phyloP scores from a whole-genome alignment of 345 rosid genomes.

The Hibiscus mutabilis region DNA sequence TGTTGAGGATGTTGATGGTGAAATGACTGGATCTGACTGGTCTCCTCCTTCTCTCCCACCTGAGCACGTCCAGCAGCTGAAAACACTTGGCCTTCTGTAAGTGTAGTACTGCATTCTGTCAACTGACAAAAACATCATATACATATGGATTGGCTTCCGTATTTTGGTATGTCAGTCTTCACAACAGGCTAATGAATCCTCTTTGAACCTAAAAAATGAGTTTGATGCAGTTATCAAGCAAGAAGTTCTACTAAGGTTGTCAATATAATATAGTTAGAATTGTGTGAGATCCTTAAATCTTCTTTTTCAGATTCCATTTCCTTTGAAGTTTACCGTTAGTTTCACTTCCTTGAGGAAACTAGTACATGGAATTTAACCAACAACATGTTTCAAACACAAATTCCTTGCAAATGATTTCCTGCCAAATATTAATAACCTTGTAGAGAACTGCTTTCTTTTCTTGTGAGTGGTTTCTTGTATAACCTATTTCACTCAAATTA shows the following conservation, averaged over 20 bases:
- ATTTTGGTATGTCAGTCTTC: conserved; percentile 23
- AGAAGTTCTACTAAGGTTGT: conserved; percentile 8
- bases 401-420: neutral
- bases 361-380: conserved; percentile 8
- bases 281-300: conserved; percentile 2
- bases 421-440: neutral
- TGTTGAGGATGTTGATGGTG: conserved; percentile 95
- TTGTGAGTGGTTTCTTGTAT: neutral
- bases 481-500: neutral
- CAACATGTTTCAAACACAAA: neutral
- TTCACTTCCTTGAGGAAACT: conserved; percentile 2
- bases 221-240: conserved; percentile 1
- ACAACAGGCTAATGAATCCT: neutral
- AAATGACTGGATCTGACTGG: conserved; percentile 82
- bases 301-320: neutral
- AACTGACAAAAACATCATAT: conserved; percentile 14
- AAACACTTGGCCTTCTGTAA: conserved; percentile 80
- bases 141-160: conserved; percentile 21
- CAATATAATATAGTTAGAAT: neutral
- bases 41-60: conserved; percentile 77
- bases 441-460: neutral
- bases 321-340: conserved; percentile 3
- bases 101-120: neutral
- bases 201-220: neutral
- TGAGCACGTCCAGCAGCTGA: conserved; percentile 91